Evolutionary conservation across 805 yeast genomes (phyloP).

Genomic region (Lipomyces orientalis): DNA sequence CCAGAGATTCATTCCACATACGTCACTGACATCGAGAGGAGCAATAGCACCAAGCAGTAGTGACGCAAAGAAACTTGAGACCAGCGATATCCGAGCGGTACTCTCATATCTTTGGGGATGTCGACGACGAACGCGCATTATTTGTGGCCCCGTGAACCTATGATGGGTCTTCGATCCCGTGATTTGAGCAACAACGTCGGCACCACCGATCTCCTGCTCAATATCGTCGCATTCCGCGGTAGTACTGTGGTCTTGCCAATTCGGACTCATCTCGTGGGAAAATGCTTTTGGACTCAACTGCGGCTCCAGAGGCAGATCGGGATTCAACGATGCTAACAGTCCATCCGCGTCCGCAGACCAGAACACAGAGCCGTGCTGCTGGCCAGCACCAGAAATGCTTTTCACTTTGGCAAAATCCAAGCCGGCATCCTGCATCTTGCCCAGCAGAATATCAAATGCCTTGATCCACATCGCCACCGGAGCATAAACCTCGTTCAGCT

Average conservation of each 20-base stretch:
- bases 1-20: slow-evolving; percentile 91
- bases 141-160: slow-evolving; percentile 92
- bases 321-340: slow-evolving; percentile 50
- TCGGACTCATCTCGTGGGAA: slow-evolving; percentile 72
- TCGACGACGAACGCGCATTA: slow-evolving; percentile 66
- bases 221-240: slow-evolving; percentile 66
- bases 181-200: slow-evolving; percentile 59
- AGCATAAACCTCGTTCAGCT: slow-evolving; percentile 66
- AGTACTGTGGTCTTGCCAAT: slow-evolving; percentile 96
- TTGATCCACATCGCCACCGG: slow-evolving; percentile 93
- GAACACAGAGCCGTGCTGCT: slow-evolving; percentile 90
- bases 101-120: slow-evolving; percentile 58
- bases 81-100: slow-evolving; percentile 70
- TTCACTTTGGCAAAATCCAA: slow-evolving; percentile 66
- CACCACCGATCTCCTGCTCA: slow-evolving; percentile 67
- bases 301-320: slow-evolving; percentile 49
- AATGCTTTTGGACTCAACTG: slow-evolving; percentile 60
- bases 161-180: slow-evolving; percentile 91
- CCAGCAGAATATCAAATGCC: slow-evolving; percentile 70
- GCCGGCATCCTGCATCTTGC: slow-evolving; percentile 50
- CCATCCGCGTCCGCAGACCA: slow-evolving; percentile 63
- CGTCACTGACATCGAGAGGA: slow-evolving; percentile 80
- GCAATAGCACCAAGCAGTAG: slow-evolving; percentile 69
- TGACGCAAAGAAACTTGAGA: slow-evolving; percentile 78
- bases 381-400: slow-evolving; percentile 84